Conservation (phyloP, 495 filamentous ascomycete genomes). For the Bathelium albidoporum region DNA sequence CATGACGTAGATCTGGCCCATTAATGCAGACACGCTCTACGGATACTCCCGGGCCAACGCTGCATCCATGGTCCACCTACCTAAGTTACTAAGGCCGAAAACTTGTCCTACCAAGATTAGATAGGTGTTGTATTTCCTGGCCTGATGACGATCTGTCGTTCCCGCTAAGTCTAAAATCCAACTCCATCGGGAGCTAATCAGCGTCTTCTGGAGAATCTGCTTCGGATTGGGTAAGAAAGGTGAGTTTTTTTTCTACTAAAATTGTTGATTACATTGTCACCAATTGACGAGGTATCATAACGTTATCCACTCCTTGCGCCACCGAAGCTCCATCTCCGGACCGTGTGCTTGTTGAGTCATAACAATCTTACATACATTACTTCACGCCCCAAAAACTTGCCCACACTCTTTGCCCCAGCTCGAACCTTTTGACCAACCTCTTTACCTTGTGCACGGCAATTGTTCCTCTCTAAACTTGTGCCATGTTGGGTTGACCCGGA, state of each 20-base stretch:
- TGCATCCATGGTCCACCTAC: too few relatives aligned
- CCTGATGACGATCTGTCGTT: too few relatives aligned
- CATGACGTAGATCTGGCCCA: background rate
- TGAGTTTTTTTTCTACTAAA: background rate
- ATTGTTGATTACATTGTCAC: background rate
- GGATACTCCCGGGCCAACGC: too few relatives aligned
- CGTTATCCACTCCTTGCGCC: background rate
- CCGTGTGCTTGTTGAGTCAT: background rate
- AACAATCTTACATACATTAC: background rate
- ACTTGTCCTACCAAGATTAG: too few relatives aligned
- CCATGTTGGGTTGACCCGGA: slow-evolving; percentile 44
- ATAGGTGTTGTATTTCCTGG: too few relatives aligned
- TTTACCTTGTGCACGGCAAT: background rate
- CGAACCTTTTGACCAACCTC: background rate
- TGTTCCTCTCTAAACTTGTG: slow-evolving; percentile 47
- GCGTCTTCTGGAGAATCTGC: too few relatives aligned
- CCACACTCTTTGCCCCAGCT: background rate
- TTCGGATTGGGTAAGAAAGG: too few relatives aligned
- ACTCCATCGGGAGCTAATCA: too few relatives aligned
- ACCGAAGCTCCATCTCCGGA: background rate
- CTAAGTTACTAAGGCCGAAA: too few relatives aligned
- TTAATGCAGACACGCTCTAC: too few relatives aligned
- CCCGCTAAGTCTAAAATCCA: too few relatives aligned
- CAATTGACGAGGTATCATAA: background rate
- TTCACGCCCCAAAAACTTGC: background rate